phyloP scores from a whole-genome alignment of 768 basidiomycete species.

The Rhodotorula diobovata region DNA sequence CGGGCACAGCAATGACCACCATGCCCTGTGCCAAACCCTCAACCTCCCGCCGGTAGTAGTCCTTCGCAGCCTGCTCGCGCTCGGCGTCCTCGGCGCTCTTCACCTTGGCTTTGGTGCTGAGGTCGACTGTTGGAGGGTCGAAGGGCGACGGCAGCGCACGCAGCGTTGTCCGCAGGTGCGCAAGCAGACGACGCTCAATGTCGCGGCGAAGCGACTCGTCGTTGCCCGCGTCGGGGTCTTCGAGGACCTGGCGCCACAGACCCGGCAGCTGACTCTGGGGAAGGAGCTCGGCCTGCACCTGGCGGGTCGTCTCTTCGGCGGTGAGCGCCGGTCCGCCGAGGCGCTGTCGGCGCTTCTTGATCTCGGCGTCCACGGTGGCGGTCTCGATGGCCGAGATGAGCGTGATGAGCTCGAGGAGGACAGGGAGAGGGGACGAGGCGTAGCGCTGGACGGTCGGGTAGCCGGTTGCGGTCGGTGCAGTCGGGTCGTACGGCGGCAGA shows the following conservation, averaged over 20 bases:
- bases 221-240: slow-evolving; percentile 73
- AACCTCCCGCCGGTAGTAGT: slow-evolving; percentile 57
- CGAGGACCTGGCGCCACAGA: slow-evolving; percentile 72
- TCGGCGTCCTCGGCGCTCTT: slow-evolving; percentile 49
- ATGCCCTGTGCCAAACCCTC: slow-evolving; percentile 69
- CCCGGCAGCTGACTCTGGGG: slow-evolving; percentile 56
- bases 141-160: slow-evolving; percentile 55
- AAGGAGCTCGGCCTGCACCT: slow-evolving; percentile 43
- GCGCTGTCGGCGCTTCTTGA: slow-evolving; percentile 71
- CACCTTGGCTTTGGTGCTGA: slow-evolving; percentile 39
- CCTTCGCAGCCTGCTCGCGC: slow-evolving; percentile 40
- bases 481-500: slow-evolving; percentile 71
- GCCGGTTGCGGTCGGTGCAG: slow-evolving; percentile 63
- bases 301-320: slow-evolving; percentile 43
- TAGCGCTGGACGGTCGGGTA: slow-evolving; percentile 57
- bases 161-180: slow-evolving; percentile 62
- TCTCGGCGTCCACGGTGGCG: slow-evolving; percentile 58
- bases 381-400: slow-evolving; percentile 65
- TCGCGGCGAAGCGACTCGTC: slow-evolving; percentile 60
- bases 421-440: slow-evolving; percentile 64
- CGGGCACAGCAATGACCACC: slow-evolving; percentile 67
- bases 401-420: slow-evolving; percentile 66
- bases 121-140: slow-evolving; percentile 33
- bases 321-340: slow-evolving; percentile 52
- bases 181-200: slow-evolving; percentile 70